Evolutionary conservation across 306 rosid species (phyloP), one percentile per base, ranked within the genome.

Genomic region (Abrus precatorius): DNA sequence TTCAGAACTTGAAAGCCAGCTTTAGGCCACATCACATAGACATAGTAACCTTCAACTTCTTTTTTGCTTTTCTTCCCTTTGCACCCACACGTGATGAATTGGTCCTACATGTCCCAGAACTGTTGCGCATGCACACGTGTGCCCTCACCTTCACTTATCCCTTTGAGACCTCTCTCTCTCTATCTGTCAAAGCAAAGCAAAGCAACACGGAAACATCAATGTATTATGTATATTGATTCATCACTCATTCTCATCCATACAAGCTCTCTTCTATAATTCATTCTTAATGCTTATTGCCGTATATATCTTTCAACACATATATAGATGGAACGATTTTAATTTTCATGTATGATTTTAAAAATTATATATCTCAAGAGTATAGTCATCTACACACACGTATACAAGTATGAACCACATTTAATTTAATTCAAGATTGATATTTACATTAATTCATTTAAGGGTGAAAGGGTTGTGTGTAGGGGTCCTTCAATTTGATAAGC

Each of bases 81-180:
- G 47, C 63, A 87, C 56, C 84, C 89, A 87, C 97, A 92, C 97
- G 97, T 92, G 96, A 87, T 75, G 88, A 71, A 80, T 3, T 63
- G 92, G 90, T 61, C 92, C 97, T 45, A 48, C 80, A 9, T 86
- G 89, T 78, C 80, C 63, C 81, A 77, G 32, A 84, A 77, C 77
- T 81, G 93, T 92, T 86, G 54, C 75, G 78, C 93, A 83, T 88
- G 92, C 89, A 89, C 98, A 92, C 96, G 97, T 92, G 98, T 83
- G 88, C 67, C 50, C 81, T 80, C 63, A 61, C 78, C 82, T 76
- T 80, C 84, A 61, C 74, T 9, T 77, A 87, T 87, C 89, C 93
- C 88, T 38, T 81, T 68, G 4, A 79, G 84, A 86, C 85, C 74
- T 74, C 82, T 84, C 67, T 60, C 40, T 60, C 66, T 61, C 69